Evolutionary conservation across 2,329 filamentous ascomycete genomes (phyloP), one percentile per base, ranked within the genome.

Genomic region (Sordariomycetes sp.): DNA sequence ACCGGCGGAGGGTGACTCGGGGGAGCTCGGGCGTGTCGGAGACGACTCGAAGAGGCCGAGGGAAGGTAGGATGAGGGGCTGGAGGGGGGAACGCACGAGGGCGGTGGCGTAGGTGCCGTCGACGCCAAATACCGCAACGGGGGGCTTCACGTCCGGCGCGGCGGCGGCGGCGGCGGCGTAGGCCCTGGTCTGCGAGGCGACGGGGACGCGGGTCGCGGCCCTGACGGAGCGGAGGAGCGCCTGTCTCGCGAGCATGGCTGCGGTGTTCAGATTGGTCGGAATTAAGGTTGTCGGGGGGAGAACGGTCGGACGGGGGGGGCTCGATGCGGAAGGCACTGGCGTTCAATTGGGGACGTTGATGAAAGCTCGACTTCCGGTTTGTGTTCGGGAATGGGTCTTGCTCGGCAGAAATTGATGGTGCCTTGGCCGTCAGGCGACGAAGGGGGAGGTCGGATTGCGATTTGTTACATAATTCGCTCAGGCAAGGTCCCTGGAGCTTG

Each of bases 21-120:
- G 53, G 54, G 53, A 25, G 6, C 17, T 20, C n/a, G 13, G n/a
- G 17, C 2, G 22, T 20, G 17, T 35, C 24, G 15, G 22, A 35
- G 51, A 32, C 22, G n/a, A 45, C 15, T n/a, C 13, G 5, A 45
- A 2, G 6, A 8, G 15, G 10, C 15, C 10, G 39, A 15, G 39
- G n/a, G n/a, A 7, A 57, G 35, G 17, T n/a, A 35, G 20, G 20
- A 53, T 32, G 1, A 15, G 13, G 25, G 15, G 13, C 25, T 52
- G 20, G 55, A 34, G 13, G 7, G 24, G 20, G 32, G 24, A 32
- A 57, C 89, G 73, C 92, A 99, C 94, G 85, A 99, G 82, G 78
- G 94, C 94, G 77, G 87, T 90, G 72, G 94, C 94, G 78, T 99
- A 99, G 72, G 92, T 97, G 75, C 94, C 94, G 76, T 97, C 94